phyloP scores from a whole-genome alignment of 139 green algal genomes.

The Pseudopediastrum boryanum region DNA sequence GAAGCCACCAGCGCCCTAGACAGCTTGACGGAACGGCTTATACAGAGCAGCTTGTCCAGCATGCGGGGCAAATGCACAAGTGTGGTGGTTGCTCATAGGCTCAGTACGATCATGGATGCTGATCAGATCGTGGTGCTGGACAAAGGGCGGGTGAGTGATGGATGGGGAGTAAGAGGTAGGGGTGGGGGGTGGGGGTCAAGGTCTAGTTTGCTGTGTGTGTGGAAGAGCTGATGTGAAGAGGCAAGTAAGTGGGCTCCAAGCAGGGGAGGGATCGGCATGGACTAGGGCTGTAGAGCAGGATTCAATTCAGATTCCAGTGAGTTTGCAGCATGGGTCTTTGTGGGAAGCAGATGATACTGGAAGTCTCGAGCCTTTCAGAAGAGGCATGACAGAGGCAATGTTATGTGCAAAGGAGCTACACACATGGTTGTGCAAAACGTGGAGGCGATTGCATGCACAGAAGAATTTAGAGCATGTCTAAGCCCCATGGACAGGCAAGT shows the following conservation, averaged over 20 bases:
- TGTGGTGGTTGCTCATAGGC: slow-evolving; percentile 85
- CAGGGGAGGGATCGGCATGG: too few species aligned
- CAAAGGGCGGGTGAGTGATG: slow-evolving; percentile 40
- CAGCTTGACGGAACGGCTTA: slow-evolving; percentile 63
- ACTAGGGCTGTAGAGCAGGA: too few species aligned
- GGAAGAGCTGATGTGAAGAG: not conserved
- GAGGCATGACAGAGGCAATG: too few species aligned
- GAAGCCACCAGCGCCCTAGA: slow-evolving; percentile 69
- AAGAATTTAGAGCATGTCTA: too few species aligned
- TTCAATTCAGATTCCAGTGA: too few species aligned
- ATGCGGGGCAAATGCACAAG: slow-evolving; percentile 36
- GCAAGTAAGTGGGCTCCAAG: not conserved
- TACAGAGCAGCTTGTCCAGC: slow-evolving; percentile 49
- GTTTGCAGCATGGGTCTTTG: not conserved
- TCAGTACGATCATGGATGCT: slow-evolving; percentile 84
- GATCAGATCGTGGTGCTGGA: slow-evolving; percentile 81
- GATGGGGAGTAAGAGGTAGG: not conserved
- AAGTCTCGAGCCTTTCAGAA: too few species aligned
- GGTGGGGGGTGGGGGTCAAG: not conserved
- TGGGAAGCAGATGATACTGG: too few species aligned
- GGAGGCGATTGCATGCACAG: too few species aligned
- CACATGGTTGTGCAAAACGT: too few species aligned
- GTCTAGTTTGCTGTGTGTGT: not conserved
- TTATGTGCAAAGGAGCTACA: too few species aligned
- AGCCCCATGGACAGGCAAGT: too few species aligned